These are phyloP conservation scores for Neurospora cerealis DNA, from an alignment of 495 filamentous ascomycete genomes.

Conservation along the genomic window DNA sequence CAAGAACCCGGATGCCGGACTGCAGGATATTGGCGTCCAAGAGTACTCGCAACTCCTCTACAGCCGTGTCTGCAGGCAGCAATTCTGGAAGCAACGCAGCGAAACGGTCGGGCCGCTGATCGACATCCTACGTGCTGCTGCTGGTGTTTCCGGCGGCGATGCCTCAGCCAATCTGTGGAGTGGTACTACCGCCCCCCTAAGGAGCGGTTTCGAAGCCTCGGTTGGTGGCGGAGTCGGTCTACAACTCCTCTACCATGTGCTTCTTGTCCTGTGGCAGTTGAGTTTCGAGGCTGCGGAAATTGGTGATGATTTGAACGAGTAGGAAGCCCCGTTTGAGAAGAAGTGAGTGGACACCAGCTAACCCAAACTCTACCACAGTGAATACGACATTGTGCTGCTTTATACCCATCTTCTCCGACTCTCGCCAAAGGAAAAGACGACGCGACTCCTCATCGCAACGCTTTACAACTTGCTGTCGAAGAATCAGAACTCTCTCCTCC, in stretches of 20 bases:
- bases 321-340: conserved; percentile 19
- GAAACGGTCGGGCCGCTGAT: conserved; percentile 77
- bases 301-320: conserved; percentile 82
- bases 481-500: conserved; percentile 71
- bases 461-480: conserved; percentile 72
- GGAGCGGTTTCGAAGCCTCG: conserved; percentile 47
- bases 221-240: conserved; percentile 77
- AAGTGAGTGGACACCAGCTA: conserved; percentile 12
- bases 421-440: conserved; percentile 97
- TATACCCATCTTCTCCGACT: conserved; percentile 83
- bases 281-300: conserved; percentile 81
- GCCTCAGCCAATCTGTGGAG: conserved; percentile 58
- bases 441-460: conserved; percentile 79
- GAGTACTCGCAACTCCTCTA: conserved; percentile 82
- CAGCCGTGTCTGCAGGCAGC: conserved; percentile 57
- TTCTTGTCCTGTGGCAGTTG: conserved; percentile 89
- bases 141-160: conserved; percentile 55
- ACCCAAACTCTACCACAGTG: conserved; percentile 37
- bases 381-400: conserved; percentile 84
- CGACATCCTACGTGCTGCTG: conserved; percentile 71
- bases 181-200: conserved; percentile 45
- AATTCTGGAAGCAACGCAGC: conserved; percentile 81
- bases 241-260: conserved; percentile 88
- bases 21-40: conserved; percentile 93
- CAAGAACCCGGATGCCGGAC: conserved; percentile 64